A percentile compares a stretch with the other conserved stretches of the same genome.
Conservation (phyloP, 2,329 filamentous ascomycete genomes). For the Paracamarosporium sp. region DNA sequence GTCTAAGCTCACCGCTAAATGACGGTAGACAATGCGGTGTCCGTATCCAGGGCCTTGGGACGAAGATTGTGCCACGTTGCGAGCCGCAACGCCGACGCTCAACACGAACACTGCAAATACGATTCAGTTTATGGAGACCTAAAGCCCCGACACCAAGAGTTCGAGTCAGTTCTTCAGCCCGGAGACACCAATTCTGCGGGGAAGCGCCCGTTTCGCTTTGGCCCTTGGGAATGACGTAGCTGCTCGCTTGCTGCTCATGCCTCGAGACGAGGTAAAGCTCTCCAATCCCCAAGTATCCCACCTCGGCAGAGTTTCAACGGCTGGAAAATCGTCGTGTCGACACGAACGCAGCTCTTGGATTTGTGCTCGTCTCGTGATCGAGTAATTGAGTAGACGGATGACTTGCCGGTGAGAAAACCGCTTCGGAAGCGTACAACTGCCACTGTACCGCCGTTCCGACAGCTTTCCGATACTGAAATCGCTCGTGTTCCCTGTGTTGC, state of each 20-base stretch:
- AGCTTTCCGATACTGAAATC: not conserved
- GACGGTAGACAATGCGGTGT: not conserved
- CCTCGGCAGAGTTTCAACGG: not conserved
- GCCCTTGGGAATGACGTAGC: not conserved
- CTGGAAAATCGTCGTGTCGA: not conserved
- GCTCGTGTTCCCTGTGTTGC: not conserved
- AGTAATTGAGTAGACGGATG: not conserved
- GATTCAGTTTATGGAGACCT: not conserved
- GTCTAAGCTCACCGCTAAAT: not conserved
- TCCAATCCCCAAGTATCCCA: not conserved
- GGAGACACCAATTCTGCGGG: not conserved
- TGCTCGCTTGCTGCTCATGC: not conserved
- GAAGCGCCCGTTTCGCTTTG: not conserved
- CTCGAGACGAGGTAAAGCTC: slow-evolving; percentile 1
- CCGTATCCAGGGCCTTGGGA: not conserved
- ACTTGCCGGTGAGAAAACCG: not conserved
- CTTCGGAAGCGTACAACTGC: not conserved
- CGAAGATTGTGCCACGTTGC: not conserved
- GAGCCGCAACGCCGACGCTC: slow-evolving; percentile 33
- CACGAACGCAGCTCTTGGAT: not conserved
- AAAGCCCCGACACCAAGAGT: not conserved
- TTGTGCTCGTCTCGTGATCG: not conserved
- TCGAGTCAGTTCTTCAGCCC: not conserved
- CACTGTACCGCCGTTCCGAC: not conserved
- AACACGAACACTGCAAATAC: slow-evolving; percentile 58